These are phyloP conservation scores for Fusarium sambucinum DNA, from an alignment of 2,329 filamentous ascomycete species.

Conservation along the genomic window DNA sequence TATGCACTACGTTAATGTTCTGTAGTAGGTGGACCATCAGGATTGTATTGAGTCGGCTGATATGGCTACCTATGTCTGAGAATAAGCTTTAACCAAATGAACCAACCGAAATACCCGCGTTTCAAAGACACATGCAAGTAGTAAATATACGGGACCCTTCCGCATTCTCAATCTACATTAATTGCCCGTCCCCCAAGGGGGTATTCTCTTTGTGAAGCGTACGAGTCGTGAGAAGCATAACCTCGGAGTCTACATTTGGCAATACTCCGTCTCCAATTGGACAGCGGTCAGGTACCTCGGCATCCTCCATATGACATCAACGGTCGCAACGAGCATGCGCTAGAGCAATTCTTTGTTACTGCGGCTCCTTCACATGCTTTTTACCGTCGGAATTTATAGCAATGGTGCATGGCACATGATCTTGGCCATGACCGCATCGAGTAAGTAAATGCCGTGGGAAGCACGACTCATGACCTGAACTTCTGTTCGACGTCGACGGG, in stretches of 20 bases:
- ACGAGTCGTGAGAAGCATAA: constrained; percentile 26
- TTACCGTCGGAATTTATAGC: constrained; percentile 12
- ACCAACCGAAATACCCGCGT: background rate
- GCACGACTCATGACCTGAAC: constrained; percentile 38
- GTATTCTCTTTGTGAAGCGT: constrained; percentile 3
- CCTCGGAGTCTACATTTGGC: constrained; percentile 39
- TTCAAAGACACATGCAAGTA: constrained; percentile 21
- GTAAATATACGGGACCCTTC: constrained; percentile 12
- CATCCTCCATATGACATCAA: constrained; percentile 48
- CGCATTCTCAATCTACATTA: constrained; percentile 29
- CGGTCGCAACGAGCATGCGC: constrained; percentile 20
- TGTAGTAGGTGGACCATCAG: background rate
- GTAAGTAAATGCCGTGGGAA: constrained; percentile 25
- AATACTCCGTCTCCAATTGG: constrained; percentile 45
- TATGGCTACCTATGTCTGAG: too few relatives aligned
- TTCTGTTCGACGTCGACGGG: constrained; percentile 8
- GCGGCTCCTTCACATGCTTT: constrained; percentile 43
- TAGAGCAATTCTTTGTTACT: constrained; percentile 16
- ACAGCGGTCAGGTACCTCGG: constrained; percentile 34
- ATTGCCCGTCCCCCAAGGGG: constrained; percentile 17
- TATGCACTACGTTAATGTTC: too few relatives aligned
- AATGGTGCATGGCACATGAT: constrained; percentile 42
- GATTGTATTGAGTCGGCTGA: too few relatives aligned
- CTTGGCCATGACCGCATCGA: constrained; percentile 40
- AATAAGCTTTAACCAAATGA: background rate